phyloP scores from a whole-genome alignment of 768 basidiomycete genomes.

The Boletus vinaceobasis region DNA sequence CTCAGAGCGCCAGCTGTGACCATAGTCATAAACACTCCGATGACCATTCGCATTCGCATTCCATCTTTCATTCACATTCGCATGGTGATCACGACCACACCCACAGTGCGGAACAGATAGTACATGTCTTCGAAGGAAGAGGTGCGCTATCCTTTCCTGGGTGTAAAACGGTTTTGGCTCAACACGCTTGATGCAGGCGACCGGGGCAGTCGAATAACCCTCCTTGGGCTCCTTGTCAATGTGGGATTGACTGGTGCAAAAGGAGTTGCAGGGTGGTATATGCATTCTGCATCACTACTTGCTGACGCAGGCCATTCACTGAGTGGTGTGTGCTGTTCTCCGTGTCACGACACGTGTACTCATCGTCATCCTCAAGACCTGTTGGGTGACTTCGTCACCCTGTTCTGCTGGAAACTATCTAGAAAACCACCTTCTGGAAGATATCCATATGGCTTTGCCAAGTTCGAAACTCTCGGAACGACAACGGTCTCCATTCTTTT shows the following conservation, averaged over 20 bases:
- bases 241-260: conserved; percentile 79
- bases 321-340: conserved; percentile 57
- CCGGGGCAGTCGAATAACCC: conserved; percentile 77
- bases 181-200: conserved; percentile 48
- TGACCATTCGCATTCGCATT: conserved; percentile 54
- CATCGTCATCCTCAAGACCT: conserved; percentile 48
- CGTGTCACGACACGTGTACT: conserved; percentile 5
- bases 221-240: conserved; percentile 81
- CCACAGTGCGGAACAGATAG: conserved; percentile 64
- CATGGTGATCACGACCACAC: conserved; percentile 56
- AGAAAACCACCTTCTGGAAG: conserved; percentile 71
- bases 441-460: conserved; percentile 89
- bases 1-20: conserved; percentile 29
- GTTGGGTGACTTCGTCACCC: conserved; percentile 86
- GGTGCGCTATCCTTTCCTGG: conserved; percentile 39
- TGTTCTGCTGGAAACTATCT: conserved; percentile 85
- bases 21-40: conserved; percentile 33
- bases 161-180: neutral
- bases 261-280: conserved; percentile 82
- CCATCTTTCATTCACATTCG: conserved; percentile 65
- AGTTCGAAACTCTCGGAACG: conserved; percentile 96
- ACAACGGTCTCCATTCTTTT: conserved; percentile 84
- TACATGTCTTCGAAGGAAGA: conserved; percentile 62
- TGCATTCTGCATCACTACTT: conserved; percentile 87
- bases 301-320: conserved; percentile 93